phyloP scores from a whole-genome alignment of 2,329 filamentous ascomycete genomes.

The Phialocephala sp. region DNA sequence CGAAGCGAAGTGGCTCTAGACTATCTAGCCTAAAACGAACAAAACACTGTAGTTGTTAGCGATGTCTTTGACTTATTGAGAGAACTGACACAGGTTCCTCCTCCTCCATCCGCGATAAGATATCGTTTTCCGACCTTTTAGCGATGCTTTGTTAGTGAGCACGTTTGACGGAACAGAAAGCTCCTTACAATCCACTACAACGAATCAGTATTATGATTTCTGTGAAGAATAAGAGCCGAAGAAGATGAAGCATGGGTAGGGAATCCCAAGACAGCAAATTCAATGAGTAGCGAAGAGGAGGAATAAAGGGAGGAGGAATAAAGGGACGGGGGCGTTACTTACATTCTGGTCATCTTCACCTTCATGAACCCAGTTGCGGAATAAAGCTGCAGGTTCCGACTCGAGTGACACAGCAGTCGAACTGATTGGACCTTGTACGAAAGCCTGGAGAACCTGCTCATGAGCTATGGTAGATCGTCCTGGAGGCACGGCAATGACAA shows the following conservation, averaged over 20 bases:
- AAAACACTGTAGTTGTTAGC: constrained; percentile 18
- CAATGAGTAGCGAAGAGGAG: too few relatives aligned
- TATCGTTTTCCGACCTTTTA: constrained; percentile 23
- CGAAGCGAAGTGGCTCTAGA: constrained; percentile 18
- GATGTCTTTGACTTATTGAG: neutral
- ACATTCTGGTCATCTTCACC: constrained; percentile 1
- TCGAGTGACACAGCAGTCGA: constrained; percentile 21
- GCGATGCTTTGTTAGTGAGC: neutral
- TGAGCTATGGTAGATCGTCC: constrained; percentile 25
- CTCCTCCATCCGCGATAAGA: constrained; percentile 23
- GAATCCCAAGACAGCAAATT: too few relatives aligned
- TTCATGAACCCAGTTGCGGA: constrained; percentile 22
- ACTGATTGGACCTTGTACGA: constrained; percentile 20
- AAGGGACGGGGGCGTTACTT: too few relatives aligned
- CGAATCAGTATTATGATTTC: too few relatives aligned
- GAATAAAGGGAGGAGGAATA: too few relatives aligned
- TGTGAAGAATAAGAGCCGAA: too few relatives aligned
- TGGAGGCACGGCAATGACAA: constrained; percentile 28
- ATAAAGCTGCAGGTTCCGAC: constrained; percentile 28
- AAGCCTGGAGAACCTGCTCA: constrained; percentile 22
- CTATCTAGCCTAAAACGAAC: constrained; percentile 22
- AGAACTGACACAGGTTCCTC: constrained; percentile 26
- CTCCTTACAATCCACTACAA: constrained; percentile 11
- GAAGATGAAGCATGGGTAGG: too few relatives aligned
- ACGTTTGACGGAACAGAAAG: neutral